Conservation (phyloP, 1,139 yeast genomes). For the Kazachstania sp. region DNA sequence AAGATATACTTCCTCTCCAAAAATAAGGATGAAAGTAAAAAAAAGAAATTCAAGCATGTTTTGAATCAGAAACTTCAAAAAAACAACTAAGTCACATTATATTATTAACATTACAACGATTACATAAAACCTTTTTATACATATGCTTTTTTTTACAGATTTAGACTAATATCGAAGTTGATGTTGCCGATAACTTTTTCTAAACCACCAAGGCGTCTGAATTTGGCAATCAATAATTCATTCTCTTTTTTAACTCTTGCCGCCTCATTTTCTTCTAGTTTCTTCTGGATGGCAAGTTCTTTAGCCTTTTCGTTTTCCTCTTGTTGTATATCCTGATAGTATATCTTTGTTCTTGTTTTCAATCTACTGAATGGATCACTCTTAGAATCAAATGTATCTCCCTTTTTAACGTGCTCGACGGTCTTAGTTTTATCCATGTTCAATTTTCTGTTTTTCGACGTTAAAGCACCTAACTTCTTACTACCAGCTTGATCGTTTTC, state of each 20-base stretch:
- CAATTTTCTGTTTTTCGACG: constrained; percentile 64
- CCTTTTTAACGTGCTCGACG: constrained; percentile 63
- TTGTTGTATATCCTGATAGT: constrained; percentile 47
- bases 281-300: constrained; percentile 34
- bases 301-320: constrained; percentile 41
- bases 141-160: constrained; percentile 6
- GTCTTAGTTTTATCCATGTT: constrained; percentile 69
- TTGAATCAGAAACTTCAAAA: too few relatives aligned
- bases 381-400: constrained; percentile 38
- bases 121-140: too few relatives aligned
- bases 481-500: constrained; percentile 31
- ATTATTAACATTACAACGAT: too few relatives aligned
- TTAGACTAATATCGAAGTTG: constrained; percentile 39
- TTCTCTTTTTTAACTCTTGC: constrained; percentile 33
- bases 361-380: constrained; percentile 87
- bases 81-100: too few relatives aligned
- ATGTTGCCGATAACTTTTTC: constrained; percentile 41
- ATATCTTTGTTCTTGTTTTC: constrained; percentile 77
- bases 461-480: constrained; percentile 32
- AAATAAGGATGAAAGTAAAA: too few relatives aligned
- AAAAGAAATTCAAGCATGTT: too few relatives aligned
- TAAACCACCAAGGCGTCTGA: constrained; percentile 36
- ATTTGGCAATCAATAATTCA: constrained; percentile 30
- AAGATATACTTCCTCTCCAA: too few relatives aligned
- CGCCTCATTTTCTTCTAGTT: constrained; percentile 31